Evolutionary conservation across 2,329 filamentous ascomycete species (phyloP).

Genomic region (Aspergillus ochraceus): DNA sequence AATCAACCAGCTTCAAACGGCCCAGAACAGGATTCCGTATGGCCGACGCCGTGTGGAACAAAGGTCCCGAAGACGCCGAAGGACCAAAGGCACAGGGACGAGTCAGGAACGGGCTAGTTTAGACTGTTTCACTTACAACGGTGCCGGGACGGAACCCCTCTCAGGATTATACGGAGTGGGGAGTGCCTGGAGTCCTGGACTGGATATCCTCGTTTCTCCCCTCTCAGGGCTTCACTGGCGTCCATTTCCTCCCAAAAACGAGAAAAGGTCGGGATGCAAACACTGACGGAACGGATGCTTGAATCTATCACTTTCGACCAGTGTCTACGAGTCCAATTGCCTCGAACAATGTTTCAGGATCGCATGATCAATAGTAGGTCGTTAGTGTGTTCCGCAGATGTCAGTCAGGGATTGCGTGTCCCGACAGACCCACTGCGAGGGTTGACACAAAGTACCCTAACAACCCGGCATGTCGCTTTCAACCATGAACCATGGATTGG

Average conservation of each 20-base stretch:
- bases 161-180: background rate
- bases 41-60: background rate
- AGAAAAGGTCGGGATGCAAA: background rate
- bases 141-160: background rate
- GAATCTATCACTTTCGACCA: background rate
- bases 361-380: background rate
- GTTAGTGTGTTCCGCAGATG: background rate
- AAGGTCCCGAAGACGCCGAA: background rate
- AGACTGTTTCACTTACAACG: background rate
- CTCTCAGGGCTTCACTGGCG: background rate
- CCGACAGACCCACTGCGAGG: background rate
- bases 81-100: background rate
- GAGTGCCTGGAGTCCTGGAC: background rate
- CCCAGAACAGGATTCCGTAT: background rate
- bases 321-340: background rate
- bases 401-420: background rate
- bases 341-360: background rate
- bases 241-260: background rate
- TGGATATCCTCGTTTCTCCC: background rate
- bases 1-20: background rate
- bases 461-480: background rate
- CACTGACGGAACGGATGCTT: background rate
- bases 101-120: background rate
- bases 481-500: background rate
- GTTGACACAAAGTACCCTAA: background rate